Base-by-base conservation (phyloP, 331 rosid genomes). In the Telfairia occidentalis region DNA sequence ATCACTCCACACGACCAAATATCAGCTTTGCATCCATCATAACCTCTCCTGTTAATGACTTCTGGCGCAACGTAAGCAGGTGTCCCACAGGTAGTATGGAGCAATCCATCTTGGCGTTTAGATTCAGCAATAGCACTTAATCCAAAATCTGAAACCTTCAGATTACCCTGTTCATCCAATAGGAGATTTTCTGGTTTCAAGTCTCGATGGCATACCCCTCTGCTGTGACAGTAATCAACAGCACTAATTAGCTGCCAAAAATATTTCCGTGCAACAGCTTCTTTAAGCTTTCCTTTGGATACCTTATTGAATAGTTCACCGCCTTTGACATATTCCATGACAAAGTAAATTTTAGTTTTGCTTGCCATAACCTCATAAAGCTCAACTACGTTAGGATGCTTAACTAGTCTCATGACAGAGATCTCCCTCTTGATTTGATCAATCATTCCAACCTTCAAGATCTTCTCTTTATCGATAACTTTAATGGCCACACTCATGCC, bases 61-160 rank as follows among this genome's bases (percentile, higher is more conserved):
- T 94, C 98, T 1, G 98, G 97, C 60, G 97, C 89, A 77, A 91
- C 97, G 63, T 94, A 94, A 15, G 98, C 92, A 59, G 97, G 98
- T 6, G 98, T 94, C 28, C 98, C 98, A 75, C 98, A 94, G 35
- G 92, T 91, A 34, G 97, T 94, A 74, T 94, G 97, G 54, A 94
- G 97, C 71, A 94, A 82, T 49, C 98, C 97, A 87, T 94, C 98
- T 79, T 91, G 95, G 71, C 61, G 75, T 73, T 87, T 89, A 15
- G 87, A 81, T 64, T 89, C 95, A 60, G 89, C 85, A 77, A 94
- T 86, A 66, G 97, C 87, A 72, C 97, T 91, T 74, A 94, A 80
- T 19, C 98, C 98, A 23, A 94, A 94, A 76, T 94, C 98, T 3
- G 97, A 83, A 77, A 91, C 91, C 88, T 91, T 94, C 61, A 94